Evolutionary conservation across 192 early-diverging fungal species (phyloP).

Genomic region (Coemansia javaensis): DNA sequence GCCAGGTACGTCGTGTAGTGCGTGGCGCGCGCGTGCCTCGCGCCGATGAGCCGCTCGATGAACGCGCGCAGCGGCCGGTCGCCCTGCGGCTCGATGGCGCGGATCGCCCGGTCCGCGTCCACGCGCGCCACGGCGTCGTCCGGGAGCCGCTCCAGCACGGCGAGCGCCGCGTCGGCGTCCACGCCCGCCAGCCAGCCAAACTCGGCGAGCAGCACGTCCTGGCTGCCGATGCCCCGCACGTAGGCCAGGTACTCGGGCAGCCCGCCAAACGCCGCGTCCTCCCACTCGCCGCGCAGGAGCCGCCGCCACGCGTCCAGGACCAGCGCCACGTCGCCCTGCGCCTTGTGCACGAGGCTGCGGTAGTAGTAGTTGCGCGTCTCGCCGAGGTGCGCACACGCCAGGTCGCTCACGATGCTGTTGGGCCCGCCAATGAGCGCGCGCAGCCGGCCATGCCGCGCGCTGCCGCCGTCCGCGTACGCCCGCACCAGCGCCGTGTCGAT

Average conservation of each 20-base stretch:
- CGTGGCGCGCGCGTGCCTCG: slow-evolving; percentile 21
- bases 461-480: slow-evolving; percentile 26
- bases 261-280: slow-evolving; percentile 28
- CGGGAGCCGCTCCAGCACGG: slow-evolving; percentile 5
- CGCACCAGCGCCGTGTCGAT: slow-evolving; percentile 40
- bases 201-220: slow-evolving; percentile 15
- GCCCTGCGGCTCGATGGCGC: slow-evolving; percentile 6
- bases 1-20: slow-evolving; percentile 44
- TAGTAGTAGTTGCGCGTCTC: slow-evolving; percentile 24
- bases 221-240: slow-evolving; percentile 3
- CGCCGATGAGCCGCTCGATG: slow-evolving; percentile 36
- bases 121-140: slow-evolving; percentile 17
- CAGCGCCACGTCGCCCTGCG: slow-evolving; percentile 8
- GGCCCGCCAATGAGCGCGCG: slow-evolving; percentile 5
- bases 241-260: slow-evolving; percentile 32
- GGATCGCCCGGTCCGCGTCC: slow-evolving; percentile 29
- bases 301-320: slow-evolving; percentile 35
- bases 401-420: slow-evolving; percentile 13
- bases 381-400: slow-evolving; percentile 20
- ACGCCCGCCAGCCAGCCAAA: slow-evolving; percentile 23
- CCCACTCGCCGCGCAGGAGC: slow-evolving; percentile 15
- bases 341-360: slow-evolving; percentile 29
- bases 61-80: slow-evolving; percentile 24
- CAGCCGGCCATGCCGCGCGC: slow-evolving; percentile 12
- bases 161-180: slow-evolving; percentile 16